Evolutionary conservation across 2,329 filamentous ascomycete species (phyloP).

Genomic region (Cladosporium sp.): DNA sequence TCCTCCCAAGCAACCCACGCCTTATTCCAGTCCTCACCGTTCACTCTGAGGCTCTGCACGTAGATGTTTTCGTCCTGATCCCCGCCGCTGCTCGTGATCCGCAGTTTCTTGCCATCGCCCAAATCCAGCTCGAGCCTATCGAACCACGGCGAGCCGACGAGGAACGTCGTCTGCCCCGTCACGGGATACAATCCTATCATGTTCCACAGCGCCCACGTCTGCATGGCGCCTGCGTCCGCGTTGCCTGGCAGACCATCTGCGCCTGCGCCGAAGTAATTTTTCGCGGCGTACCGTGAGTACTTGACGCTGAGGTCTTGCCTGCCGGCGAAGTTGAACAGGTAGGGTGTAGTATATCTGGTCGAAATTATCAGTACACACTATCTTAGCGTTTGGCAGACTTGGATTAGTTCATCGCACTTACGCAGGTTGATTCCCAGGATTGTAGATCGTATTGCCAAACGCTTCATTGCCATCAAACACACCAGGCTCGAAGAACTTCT

Average conservation of each 20-base stretch:
- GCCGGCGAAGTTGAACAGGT: conserved; percentile 64
- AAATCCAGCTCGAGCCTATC: conserved; percentile 29
- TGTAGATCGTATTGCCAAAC: conserved; percentile 41
- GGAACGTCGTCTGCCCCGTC: conserved; percentile 50
- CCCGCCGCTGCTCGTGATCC: conserved; percentile 45
- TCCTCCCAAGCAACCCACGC: conserved; percentile 56
- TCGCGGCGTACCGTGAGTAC: conserved; percentile 56
- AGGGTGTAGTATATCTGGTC: conserved; percentile 57
- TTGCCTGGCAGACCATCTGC: conserved; percentile 34
- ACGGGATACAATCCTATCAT: conserved; percentile 34
- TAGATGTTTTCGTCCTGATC: conserved; percentile 42
- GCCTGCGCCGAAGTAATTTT: conserved; percentile 55
- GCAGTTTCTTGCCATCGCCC: conserved; percentile 33
- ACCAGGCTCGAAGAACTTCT: conserved; percentile 42
- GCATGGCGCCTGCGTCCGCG: conserved; percentile 30
- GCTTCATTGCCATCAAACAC: conserved; percentile 28
- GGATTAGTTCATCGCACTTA: background rate
- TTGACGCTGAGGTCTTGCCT: conserved; percentile 59
- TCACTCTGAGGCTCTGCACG: conserved; percentile 52
- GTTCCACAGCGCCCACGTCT: conserved; percentile 30
- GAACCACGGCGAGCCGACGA: conserved; percentile 25
- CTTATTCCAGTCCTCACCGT: conserved; percentile 48
- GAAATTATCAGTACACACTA: background rate
- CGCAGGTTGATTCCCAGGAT: conserved; percentile 55
- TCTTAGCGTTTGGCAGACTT: background rate